Evolutionary conservation across 108 stramenopile species (phyloP).

Genomic region (Nitzschia sp.): DNA sequence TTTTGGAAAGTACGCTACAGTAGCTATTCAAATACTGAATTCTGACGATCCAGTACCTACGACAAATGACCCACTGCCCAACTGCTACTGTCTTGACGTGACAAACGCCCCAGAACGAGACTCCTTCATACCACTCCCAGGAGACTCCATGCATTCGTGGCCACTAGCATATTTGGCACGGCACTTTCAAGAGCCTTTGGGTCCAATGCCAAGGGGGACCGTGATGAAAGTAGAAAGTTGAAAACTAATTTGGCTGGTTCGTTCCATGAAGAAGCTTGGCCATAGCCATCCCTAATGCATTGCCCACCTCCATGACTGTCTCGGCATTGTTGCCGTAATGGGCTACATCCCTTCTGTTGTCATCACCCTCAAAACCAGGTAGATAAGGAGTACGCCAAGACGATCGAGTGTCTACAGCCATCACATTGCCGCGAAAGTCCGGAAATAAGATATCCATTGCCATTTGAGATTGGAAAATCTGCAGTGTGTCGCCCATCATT

Average conservation of each 20-base stretch:
- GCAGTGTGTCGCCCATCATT: constrained; percentile 13
- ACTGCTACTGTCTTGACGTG: constrained; percentile 37
- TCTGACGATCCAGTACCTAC: constrained; percentile 53
- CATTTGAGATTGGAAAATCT: constrained; percentile 31
- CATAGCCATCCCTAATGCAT: constrained; percentile 44
- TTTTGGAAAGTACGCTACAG: constrained; percentile 36
- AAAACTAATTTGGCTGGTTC: not conserved
- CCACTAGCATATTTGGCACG: constrained; percentile 33
- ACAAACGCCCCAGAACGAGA: constrained; percentile 20
- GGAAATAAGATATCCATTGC: constrained; percentile 9
- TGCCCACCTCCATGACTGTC: constrained; percentile 41
- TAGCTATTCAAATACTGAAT: constrained; percentile 36
- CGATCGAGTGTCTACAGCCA: constrained; percentile 25
- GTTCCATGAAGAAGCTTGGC: constrained; percentile 13
- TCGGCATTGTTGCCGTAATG: constrained; percentile 44
- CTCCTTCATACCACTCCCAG: constrained; percentile 26
- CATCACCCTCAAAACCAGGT: constrained; percentile 15
- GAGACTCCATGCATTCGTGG: constrained; percentile 46
- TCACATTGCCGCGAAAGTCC: constrained; percentile 35
- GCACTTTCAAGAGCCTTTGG: constrained; percentile 3
- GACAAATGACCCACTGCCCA: constrained; percentile 34
- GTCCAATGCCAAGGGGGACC: not conserved
- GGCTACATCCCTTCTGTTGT: not conserved
- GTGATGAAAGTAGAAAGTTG: not conserved
- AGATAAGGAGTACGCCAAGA: constrained; percentile 19